A percentile compares a stretch with the other conserved stretches of the same genome.
phyloP scores from a whole-genome alignment of 169 alveolate species.

The Plasmodium cynomolgi region DNA sequence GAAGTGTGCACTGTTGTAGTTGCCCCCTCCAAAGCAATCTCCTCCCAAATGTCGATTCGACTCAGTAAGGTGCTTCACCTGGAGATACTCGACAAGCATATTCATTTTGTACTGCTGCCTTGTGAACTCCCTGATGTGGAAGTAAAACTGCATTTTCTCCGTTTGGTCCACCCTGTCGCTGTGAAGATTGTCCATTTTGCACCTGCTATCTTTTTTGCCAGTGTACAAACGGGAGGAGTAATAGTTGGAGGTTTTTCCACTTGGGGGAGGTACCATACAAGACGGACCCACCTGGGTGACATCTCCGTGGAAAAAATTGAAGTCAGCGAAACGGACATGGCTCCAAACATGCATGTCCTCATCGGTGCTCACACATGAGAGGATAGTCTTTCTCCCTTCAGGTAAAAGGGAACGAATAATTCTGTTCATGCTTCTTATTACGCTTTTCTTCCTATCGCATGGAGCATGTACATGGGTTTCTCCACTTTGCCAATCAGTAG shows the following conservation, averaged over 20 bases:
- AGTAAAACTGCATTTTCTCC: constrained; percentile 3
- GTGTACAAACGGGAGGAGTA: background rate
- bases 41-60: background rate
- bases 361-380: background rate
- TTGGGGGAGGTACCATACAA: background rate
- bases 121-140: constrained; percentile 28
- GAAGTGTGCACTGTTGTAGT: background rate
- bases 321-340: background rate
- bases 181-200: background rate
- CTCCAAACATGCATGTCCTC: background rate
- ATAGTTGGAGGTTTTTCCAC: background rate
- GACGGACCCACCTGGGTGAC: background rate
- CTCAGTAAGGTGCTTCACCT: background rate
- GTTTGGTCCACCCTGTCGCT: background rate
- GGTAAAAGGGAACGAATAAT: background rate
- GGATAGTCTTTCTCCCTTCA: background rate
- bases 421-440: background rate
- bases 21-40: background rate
- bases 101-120: constrained; percentile 71
- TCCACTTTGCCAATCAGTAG: background rate
- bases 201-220: background rate
- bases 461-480: background rate
- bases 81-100: constrained; percentile 28
- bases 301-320: background rate
- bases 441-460: background rate